Percentiles rank a stretch among this genome's conserved stretches.
Evolutionary conservation across 2,329 filamentous ascomycete genomes (phyloP).

Genomic region (Trichoderma atroviride): DNA sequence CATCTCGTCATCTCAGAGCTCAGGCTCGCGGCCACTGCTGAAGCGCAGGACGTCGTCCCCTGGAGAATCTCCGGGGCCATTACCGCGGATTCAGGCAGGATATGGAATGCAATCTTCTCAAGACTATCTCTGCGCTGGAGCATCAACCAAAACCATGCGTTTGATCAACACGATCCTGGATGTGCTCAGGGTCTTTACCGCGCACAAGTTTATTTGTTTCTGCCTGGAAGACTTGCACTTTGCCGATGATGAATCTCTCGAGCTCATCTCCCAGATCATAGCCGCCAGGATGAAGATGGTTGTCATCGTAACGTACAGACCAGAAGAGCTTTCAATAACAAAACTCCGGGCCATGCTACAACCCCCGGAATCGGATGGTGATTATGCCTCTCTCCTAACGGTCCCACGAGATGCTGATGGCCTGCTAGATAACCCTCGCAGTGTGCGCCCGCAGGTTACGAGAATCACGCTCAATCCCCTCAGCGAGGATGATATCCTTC

Average conservation of each 20-base stretch:
- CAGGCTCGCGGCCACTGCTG: conserved; percentile 35
- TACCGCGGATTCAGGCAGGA: conserved; percentile 40
- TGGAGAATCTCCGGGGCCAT: conserved; percentile 45
- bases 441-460: conserved; percentile 62
- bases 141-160: conserved; percentile 66
- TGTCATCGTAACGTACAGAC: conserved; percentile 75
- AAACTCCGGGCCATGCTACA: conserved; percentile 58
- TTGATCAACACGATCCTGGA: conserved; percentile 89
- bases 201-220: conserved; percentile 85
- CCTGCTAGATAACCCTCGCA: conserved; percentile 45
- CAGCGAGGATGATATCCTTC: conserved; percentile 74
- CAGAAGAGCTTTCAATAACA: conserved; percentile 64
- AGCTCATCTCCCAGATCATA: conserved; percentile 81
- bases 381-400: conserved; percentile 2
- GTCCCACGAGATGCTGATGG: conserved; percentile 31
- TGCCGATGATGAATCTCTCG: conserved; percentile 83
- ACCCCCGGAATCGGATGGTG: conserved; percentile 58
- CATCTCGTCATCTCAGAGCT: conserved; percentile 43
- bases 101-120: conserved; percentile 56
- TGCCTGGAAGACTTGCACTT: conserved; percentile 89
- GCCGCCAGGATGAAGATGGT: conserved; percentile 78
- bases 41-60: conserved; percentile 55
- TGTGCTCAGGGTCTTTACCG: conserved; percentile 77
- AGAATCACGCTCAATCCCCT: conserved; percentile 74
- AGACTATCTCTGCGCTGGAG: conserved; percentile 61